These are phyloP conservation scores for Nannochloris sp. DNA, from an alignment of 139 green algal species.

Conservation along the genomic window DNA sequence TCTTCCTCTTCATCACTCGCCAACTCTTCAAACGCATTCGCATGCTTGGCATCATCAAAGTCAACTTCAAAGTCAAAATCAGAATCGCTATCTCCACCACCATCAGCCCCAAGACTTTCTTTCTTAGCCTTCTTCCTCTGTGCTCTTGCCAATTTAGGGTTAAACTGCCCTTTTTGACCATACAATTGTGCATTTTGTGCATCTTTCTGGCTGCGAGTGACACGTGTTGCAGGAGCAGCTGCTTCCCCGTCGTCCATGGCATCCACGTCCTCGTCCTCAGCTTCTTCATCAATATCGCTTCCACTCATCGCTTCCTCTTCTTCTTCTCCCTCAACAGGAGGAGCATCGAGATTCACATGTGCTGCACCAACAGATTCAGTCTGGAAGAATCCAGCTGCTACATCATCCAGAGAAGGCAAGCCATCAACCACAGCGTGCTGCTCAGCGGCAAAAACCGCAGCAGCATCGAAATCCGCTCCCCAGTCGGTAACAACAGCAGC, in stretches of 20 bases:
- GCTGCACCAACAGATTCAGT: slow-evolving; percentile 30
- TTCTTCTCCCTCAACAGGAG: not conserved
- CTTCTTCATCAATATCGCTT: slow-evolving; percentile 22
- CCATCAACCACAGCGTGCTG: slow-evolving; percentile 59
- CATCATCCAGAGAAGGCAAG: slow-evolving; percentile 45
- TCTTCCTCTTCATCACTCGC: not conserved
- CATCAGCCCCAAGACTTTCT: not conserved
- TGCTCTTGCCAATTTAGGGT: slow-evolving; percentile 56
- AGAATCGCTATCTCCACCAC: not conserved
- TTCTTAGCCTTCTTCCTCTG: slow-evolving; percentile 49
- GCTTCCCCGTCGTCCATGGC: slow-evolving; percentile 36
- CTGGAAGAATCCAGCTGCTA: slow-evolving; percentile 43
- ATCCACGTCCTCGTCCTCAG: slow-evolving; percentile 17
- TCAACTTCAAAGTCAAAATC: slow-evolving; percentile 26
- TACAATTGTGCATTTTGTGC: slow-evolving; percentile 65
- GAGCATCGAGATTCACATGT: slow-evolving; percentile 27
- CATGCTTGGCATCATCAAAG: not conserved
- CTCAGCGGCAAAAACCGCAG: slow-evolving; percentile 48
- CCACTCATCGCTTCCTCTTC: slow-evolving; percentile 13
- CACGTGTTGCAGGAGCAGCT: slow-evolving; percentile 1
- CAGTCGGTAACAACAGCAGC: slow-evolving; percentile 62
- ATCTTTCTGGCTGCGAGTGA: not conserved
- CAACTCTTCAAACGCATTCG: not conserved
- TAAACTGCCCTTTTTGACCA: slow-evolving; percentile 67
- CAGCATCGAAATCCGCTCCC: slow-evolving; percentile 64